Evolutionary conservation across 2,329 filamentous ascomycete genomes (phyloP), one percentile per base, ranked within the genome.

Genomic region (Colletotrichum eremochloae): DNA sequence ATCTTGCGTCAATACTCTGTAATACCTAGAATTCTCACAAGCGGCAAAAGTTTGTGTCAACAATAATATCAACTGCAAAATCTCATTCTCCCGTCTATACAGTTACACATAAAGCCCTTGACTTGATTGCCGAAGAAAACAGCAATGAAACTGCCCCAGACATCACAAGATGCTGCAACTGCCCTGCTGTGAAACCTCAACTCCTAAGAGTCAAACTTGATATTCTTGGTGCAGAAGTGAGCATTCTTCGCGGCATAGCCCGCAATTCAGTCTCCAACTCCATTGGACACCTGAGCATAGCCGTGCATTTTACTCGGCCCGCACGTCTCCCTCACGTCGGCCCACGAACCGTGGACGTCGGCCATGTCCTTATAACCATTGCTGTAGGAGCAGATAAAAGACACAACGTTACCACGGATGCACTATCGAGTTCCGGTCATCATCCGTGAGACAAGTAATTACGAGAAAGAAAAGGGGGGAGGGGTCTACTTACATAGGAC

Each of bases 241-340:
- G 55, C 48, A 12, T 55, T 18, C 50, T 55, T 55, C 5, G 50
- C n/a, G 5, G 50, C 50, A 24, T 55, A 64, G 31, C 62, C 38
- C 1, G 62, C 24, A 12, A 24, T 64, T 48, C 5, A 36, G 36
- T 64, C 8, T 1, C 62, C 24, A n/a, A 44, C 18, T 24, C 48
- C 48, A 46, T 64, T 64, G 9, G 62, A 64, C 18, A 44, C 38
- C 33, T 55, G 36, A 14, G 24, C 36, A 55, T 55, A 63, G 2
- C 61, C 48, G n/a, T n/a, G n/a, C 36, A 63, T 63, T 15, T 33
- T 31, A 12, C 48, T 63, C 8, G 48, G 36, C 8, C 48, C 48
- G 24, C 36, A 63, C 4, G 12, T 53, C 24, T n/a, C 62, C 36
- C 55, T 31, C 8, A 64, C 18, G 24, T 24, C 24, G 3, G 38